phyloP scores from a whole-genome alignment of 139 green algal genomes.

The Chlorokybus atmophyticus region DNA sequence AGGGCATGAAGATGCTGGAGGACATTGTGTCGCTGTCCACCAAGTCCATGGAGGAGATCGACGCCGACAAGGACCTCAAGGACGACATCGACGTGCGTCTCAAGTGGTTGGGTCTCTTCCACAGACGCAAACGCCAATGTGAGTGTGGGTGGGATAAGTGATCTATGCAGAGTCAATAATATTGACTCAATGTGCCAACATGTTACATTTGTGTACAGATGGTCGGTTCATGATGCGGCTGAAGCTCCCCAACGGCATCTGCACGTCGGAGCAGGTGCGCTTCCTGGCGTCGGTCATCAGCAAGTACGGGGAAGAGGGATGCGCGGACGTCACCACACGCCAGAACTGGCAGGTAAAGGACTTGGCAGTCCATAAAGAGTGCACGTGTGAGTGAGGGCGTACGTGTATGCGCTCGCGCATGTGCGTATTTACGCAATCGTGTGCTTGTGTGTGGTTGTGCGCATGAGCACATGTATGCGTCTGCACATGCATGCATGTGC shows the following conservation, averaged over 20 bases:
- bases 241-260: slow-evolving; percentile 80
- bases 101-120: slow-evolving; percentile 96
- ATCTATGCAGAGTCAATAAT: slow-evolving; percentile 8
- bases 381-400: too few relatives aligned
- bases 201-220: slow-evolving; percentile 17
- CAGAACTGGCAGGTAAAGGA: too few relatives aligned
- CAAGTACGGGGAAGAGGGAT: slow-evolving; percentile 72
- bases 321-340: slow-evolving; percentile 91
- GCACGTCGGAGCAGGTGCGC: slow-evolving; percentile 49
- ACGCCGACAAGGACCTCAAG: too few relatives aligned
- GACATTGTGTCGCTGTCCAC: too few relatives aligned
- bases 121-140: slow-evolving; percentile 76
- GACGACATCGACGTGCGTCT: slow-evolving; percentile 89
- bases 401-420: too few relatives aligned
- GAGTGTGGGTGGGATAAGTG: slow-evolving; percentile 6
- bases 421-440: too few relatives aligned
- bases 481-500: too few relatives aligned
- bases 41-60: too few relatives aligned
- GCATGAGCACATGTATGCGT: too few relatives aligned
- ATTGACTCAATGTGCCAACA: not conserved
- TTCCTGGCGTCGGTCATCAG: slow-evolving; percentile 40
- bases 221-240: slow-evolving; percentile 97
- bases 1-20: too few relatives aligned
- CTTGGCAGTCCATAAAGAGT: too few relatives aligned
- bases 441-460: too few relatives aligned